Evolutionary conservation across 2,329 filamentous ascomycete species (phyloP), one percentile per base, ranked within the genome.

Genomic region (Pseudogymnoascus sp.): DNA sequence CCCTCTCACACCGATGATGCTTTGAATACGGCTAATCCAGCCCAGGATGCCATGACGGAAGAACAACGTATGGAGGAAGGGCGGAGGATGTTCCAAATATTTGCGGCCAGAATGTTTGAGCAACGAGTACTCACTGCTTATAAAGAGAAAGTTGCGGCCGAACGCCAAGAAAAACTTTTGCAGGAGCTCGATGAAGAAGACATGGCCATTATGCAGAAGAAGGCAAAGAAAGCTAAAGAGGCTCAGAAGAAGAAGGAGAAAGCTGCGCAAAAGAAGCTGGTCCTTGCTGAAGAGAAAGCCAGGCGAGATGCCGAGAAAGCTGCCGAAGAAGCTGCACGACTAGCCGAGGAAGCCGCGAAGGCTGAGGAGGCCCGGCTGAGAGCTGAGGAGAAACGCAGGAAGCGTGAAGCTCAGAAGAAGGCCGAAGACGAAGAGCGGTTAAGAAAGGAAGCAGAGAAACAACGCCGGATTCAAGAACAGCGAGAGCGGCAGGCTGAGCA

Each of bases 61-160:
- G 91, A 96, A 78, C 93, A 97, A 80, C 90, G 95, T 66, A 97
- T 99, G 95, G 93, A 97, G 75, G 95, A 99, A 80, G 95, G 95
- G 66, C 87, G 95, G 64, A 85, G 93, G 69, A 99, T 99, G 95
- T 99, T 99, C 74, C 95, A 99, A 76, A 97, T 99, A 75, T 99
- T 99, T 76, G 95, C 95, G 66, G 95, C 95, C 64, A 87, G 95
- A 67, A 99, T 99, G 95, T 99, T 99, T 76, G 95, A 99, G 78
- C 95, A 99, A 76, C 85, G 95, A 67, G 95, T 99, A 21, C 82
- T 99, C 65, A 93, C 90, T 44, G 95, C 95, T n/a, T 99, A 99
- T 77, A 90, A 92, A 75, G 93, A 97, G 78, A 97, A 97, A 75
- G 93, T 99, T 2, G 91, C 95, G 17, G 87, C 88, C 70, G 93